Conservation (phyloP, 164 flowering plant species). For the Malania oleifera region DNA sequence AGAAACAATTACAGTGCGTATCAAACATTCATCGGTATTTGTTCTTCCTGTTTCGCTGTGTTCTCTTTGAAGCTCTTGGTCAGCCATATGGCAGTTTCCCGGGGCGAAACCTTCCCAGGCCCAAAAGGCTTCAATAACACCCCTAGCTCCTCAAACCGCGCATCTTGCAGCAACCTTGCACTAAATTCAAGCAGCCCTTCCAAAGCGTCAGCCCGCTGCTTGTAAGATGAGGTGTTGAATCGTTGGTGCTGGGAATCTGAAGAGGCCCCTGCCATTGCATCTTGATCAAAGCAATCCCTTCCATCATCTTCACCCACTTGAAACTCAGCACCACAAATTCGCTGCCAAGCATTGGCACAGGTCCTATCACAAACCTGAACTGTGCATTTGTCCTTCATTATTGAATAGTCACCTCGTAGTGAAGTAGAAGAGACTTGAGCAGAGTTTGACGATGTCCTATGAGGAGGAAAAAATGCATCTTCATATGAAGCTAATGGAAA, state of each 20-base stretch:
- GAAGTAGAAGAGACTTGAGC: constrained; percentile 52
- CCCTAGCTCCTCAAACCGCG: too few species aligned
- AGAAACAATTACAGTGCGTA: constrained; percentile 8
- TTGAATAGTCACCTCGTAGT: constrained; percentile 47
- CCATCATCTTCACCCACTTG: constrained; percentile 26
- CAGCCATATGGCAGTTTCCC: too few species aligned
- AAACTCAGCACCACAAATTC: constrained; percentile 24
- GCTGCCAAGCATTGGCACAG: constrained; percentile 37
- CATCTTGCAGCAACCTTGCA: too few species aligned
- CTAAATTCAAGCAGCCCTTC: too few species aligned
- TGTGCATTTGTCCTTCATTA: constrained; percentile 77
- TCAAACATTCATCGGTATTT: background rate
- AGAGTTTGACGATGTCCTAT: constrained; percentile 39
- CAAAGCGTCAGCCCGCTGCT: too few species aligned
- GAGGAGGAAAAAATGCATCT: constrained; percentile 40
- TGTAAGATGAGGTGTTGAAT: too few species aligned
- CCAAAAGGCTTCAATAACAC: too few species aligned
- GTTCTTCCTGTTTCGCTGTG: constrained; percentile 20
- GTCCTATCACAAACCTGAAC: constrained; percentile 40
- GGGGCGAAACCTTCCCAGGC: too few species aligned
- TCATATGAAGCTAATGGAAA: constrained; percentile 75
- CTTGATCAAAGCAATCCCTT: too few species aligned
- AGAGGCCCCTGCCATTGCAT: too few species aligned
- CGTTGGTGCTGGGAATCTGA: too few species aligned
- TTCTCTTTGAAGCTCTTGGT: too few species aligned